Base-by-base conservation (phyloP, 2,329 filamentous ascomycete genomes). In the Byssothecium circinans region DNA sequence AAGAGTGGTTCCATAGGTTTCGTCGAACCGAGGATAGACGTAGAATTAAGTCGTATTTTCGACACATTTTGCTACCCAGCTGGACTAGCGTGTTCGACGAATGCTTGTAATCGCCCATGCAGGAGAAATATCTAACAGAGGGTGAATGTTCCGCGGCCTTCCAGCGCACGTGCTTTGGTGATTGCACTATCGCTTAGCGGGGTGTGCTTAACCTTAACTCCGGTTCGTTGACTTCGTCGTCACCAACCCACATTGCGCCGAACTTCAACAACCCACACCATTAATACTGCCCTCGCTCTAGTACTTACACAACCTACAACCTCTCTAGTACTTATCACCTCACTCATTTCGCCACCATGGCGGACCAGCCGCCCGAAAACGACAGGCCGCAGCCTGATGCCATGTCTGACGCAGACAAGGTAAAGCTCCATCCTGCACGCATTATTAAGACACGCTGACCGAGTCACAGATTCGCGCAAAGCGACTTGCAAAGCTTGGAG, bases 401-500 rank as follows among this genome's bases (percentile, higher is more conserved):
- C 45, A 67, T 67, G 61, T 74, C 75, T 23, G 76, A 78, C 45
- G 75, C 75, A 49, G 75, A 78, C 58, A 78, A 77, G 70, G 75
- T 75, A 53, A 50, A 61, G 51, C 60, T 47, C 22, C 36, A 17
- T 38, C 42, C 20, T 39, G 15, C n/a, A 18, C 50, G 42, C 43
- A 55, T 55, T 40, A 53, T 46, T 44, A 64, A 51, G 56, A 57
- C 37, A 39, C 49, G 56, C 66, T 71, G 61, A 69, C 56, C 53
- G 57, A 38, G 47, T 43, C 52, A 23, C 61, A 86, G 83, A 86
- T 86, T 67, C 82, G 84, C 61, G 82, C 79, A 63, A 86, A 86
- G 74, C 82, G 84, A 44, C 77, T 86, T 41, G 83, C 83, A 47
- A 86, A 85, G 69, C 75, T 86, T 36, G 80, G 77, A 33, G 77